phyloP scores from a whole-genome alignment of 352 stramenopile genomes.

The Phytophthora pseudosyringae region DNA sequence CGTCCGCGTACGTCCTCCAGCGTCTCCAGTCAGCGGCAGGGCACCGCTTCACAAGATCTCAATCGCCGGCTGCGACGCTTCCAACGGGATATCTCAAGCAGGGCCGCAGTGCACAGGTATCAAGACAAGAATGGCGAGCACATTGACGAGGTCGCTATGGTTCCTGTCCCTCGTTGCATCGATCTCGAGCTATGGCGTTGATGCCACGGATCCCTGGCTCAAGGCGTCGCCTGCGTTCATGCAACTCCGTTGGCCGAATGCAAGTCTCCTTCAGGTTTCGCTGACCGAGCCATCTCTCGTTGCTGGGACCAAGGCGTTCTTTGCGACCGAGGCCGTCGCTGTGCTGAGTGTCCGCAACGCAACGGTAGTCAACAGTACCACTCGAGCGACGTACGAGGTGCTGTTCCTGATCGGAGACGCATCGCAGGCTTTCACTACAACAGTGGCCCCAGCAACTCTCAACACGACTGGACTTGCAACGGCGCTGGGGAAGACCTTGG shows the following conservation, averaged over 20 bases:
- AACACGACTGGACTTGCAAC: slow-evolving; percentile 21
- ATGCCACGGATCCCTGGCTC: slow-evolving; percentile 18
- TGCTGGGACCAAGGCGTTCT: slow-evolving; percentile 33
- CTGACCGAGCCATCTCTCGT: slow-evolving; percentile 34
- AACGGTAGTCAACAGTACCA: slow-evolving; percentile 20
- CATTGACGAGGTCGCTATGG: not conserved
- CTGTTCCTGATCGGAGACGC: slow-evolving; percentile 37
- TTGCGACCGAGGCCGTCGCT: slow-evolving; percentile 23
- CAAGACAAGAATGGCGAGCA: slow-evolving; percentile 9
- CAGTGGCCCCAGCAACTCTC: slow-evolving; percentile 1
- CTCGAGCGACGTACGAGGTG: slow-evolving; percentile 33
- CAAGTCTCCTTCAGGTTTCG: slow-evolving; percentile 40
- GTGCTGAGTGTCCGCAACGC: slow-evolving; percentile 38
- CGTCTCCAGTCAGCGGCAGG: not conserved
- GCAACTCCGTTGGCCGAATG: slow-evolving; percentile 37
- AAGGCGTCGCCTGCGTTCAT: slow-evolving; percentile 23
- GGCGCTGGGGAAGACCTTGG: slow-evolving; percentile 10
- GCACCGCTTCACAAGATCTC: slow-evolving; percentile 18
- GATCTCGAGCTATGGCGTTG: slow-evolving; percentile 3
- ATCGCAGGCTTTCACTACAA: slow-evolving; percentile 24
- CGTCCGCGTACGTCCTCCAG: slow-evolving; percentile 2
- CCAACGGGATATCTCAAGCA: slow-evolving; percentile 1
- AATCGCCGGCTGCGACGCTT: slow-evolving; percentile 3
- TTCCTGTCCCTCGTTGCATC: slow-evolving; percentile 20
- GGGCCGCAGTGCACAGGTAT: not conserved